These are phyloP conservation scores for Physcomitrellopsis africana DNA, from an alignment of 225 moss, liverwort and hornwort genomes.

Conservation along the genomic window DNA sequence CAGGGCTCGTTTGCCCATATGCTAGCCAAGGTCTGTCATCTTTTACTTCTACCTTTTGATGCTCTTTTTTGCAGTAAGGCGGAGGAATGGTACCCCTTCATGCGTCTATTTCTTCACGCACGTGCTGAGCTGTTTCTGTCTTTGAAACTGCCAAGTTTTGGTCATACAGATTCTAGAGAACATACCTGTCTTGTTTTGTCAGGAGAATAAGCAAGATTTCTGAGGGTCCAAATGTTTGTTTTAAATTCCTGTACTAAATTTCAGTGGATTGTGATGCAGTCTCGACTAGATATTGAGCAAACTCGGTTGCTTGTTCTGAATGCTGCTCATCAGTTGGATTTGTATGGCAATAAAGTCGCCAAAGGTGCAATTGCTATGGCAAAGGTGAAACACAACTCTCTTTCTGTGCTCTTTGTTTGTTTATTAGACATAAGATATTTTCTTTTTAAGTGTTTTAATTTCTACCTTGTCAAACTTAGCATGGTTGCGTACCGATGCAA, in stretches of 20 bases:
- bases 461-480: neutral
- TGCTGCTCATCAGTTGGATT: constrained; percentile 91
- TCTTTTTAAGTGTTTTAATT: constrained; percentile 1
- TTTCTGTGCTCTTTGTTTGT: constrained; percentile 1
- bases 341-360: constrained; percentile 88
- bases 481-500: constrained; percentile 18
- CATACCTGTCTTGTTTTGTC: neutral
- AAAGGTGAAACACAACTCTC: constrained; percentile 53
- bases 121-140: neutral
- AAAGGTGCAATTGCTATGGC: constrained; percentile 97
- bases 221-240: neutral
- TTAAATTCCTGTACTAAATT: constrained; percentile 1
- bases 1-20: constrained; percentile 79
- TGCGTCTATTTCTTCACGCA: constrained; percentile 6
- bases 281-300: constrained; percentile 90
- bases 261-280: constrained; percentile 54
- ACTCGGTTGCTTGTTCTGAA: constrained; percentile 86
- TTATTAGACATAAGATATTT: neutral
- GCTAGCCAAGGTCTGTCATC: constrained; percentile 73
- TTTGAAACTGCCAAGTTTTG: neutral
- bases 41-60: constrained; percentile 3
- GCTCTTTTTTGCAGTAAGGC: neutral
- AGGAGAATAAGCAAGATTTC: neutral
- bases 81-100: neutral
- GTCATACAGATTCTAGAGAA: constrained; percentile 1